phyloP scores from a whole-genome alignment of 805 yeast genomes.

The Candida tammaniensis region DNA sequence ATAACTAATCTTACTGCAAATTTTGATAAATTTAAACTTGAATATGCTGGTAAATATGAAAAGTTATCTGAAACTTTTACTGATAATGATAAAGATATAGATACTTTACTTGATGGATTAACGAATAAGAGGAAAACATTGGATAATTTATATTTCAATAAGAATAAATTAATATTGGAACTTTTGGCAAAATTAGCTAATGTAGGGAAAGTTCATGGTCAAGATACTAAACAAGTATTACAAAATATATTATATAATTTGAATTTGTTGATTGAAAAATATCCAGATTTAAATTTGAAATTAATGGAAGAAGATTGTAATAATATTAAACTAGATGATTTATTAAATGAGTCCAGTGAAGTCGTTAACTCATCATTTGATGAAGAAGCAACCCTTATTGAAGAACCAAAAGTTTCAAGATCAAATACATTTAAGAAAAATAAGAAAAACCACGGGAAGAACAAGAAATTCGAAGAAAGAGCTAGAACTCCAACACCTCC shows the following conservation, averaged over 20 bases:
- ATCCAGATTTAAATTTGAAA: slow-evolving; percentile 33
- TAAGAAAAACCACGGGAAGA: slow-evolving; percentile 27
- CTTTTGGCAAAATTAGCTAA: slow-evolving; percentile 43
- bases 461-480: slow-evolving; percentile 28
- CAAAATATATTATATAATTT: slow-evolving; percentile 48
- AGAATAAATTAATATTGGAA: slow-evolving; percentile 43
- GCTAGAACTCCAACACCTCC: slow-evolving; percentile 30
- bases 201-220: slow-evolving; percentile 48
- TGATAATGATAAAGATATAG: slow-evolving; percentile 48
- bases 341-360: slow-evolving; percentile 32
- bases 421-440: slow-evolving; percentile 18
- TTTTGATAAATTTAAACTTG: slow-evolving; percentile 36
- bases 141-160: slow-evolving; percentile 48
- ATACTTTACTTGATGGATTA: slow-evolving; percentile 47
- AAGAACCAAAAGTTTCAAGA: slow-evolving; percentile 13
- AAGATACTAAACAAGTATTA: slow-evolving; percentile 43
- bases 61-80: slow-evolving; percentile 36
- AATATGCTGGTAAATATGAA: slow-evolving; percentile 31
- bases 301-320: slow-evolving; percentile 13
- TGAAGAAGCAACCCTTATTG: slow-evolving; percentile 29
- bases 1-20: slow-evolving; percentile 33
- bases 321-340: slow-evolving; percentile 32
- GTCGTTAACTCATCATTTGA: slow-evolving; percentile 32
- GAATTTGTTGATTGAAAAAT: slow-evolving; percentile 31
- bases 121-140: slow-evolving; percentile 45